Conservation (phyloP, 257 asterid genomes). For the Nicotiana obtusifolia region DNA sequence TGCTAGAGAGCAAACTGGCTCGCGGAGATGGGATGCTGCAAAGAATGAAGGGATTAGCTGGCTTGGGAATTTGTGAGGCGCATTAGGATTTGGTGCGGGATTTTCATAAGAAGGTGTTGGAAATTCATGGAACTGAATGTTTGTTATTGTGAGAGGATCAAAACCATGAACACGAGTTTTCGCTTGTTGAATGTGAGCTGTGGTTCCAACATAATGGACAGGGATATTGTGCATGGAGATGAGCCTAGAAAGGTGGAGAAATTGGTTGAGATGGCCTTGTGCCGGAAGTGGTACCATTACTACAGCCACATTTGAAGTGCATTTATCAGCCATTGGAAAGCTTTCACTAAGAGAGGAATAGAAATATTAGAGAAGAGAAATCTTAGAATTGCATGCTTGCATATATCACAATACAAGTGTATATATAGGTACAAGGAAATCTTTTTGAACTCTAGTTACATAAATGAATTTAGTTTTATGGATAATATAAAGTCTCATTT, state of each 20-base stretch:
- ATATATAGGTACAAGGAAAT: not conserved
- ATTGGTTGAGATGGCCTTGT: not conserved
- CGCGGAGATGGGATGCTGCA: not conserved
- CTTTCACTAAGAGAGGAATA: too few species aligned
- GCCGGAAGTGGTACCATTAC: not conserved
- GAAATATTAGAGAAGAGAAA: not conserved
- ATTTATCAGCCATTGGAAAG: not conserved
- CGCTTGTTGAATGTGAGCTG: not conserved
- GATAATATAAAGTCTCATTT: not conserved
- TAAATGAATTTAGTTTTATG: not conserved
- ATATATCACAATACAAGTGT: not conserved
- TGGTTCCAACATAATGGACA: not conserved
- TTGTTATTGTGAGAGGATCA: not conserved
- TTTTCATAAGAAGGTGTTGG: not conserved
- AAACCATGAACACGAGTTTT: not conserved
- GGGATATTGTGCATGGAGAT: not conserved
- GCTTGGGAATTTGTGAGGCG: not conserved
- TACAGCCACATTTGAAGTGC: not conserved
- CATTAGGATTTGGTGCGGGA: not conserved
- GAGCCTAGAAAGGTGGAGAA: not conserved
- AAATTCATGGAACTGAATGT: not conserved
- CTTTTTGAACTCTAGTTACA: not conserved
- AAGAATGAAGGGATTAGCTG: not conserved
- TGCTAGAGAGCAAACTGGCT: not conserved
- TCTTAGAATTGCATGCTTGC: not conserved